Base-by-base conservation (phyloP, 805 yeast genomes). In the Yarrowia sp. region DNA sequence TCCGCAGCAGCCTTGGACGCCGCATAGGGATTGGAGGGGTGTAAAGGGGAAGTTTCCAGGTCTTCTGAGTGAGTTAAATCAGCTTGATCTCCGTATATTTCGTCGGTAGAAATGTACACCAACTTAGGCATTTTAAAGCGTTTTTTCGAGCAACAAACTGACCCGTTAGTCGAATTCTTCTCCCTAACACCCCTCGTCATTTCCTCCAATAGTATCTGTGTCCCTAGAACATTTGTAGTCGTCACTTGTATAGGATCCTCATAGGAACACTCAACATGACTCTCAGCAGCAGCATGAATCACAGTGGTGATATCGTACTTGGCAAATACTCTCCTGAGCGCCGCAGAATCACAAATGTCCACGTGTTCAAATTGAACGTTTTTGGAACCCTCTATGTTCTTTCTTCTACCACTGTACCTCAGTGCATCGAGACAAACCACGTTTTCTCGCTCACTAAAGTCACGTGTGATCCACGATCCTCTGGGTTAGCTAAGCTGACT, bases 1-100 rank as follows among this genome's bases (percentile, higher is more conserved):
- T 85, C 89, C 5, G 83, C 78, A 5, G 86, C 79, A 0, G 87
- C 88, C 72, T 86, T 85, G 12, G 87, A 78, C 0, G 88, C 87
- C 5, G 88, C 79, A 70, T 85, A 85, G 3, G 88, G 88, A 70
- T 84, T 85, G 0, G 88, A 82, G 0, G 89, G 89, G 12, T 76
- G 73, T n/a, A 86, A 72, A 0, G 71, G 70, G 7, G 81, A 75
- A 0, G 72, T 42, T 72, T 85, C 88, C 19, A 35, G 2, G 15
- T 59, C 65, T 19, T 59, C 65, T 1, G 52, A 8, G 43, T 75
- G 78, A 5, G 46, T 41, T 4, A 40, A 9, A 32, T 40, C 56
- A 12, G 56, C 56, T 11, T 73, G 72, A 70, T 85, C 87, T 1
- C 89, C 89, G 71, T 85, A 85, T 0, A 86, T 88, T 71, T 85